Evolutionary conservation across 495 filamentous ascomycete genomes (phyloP), one percentile per base, ranked within the genome.

Genomic region (Daldinia grandis): DNA sequence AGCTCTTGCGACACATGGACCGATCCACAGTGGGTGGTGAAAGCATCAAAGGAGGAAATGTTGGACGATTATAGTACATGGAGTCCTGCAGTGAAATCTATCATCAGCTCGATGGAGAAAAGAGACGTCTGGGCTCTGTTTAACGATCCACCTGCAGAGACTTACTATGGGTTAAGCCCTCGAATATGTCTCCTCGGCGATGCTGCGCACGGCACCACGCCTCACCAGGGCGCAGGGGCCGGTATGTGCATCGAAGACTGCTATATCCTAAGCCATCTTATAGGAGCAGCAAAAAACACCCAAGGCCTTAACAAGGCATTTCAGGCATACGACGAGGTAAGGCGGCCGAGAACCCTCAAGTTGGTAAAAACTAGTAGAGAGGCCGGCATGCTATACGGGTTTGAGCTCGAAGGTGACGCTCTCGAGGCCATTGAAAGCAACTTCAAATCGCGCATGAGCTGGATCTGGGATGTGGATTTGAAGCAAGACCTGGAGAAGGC

Each of bases 191-290:
- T 92, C 2, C 77, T 91, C 0, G 90, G 91, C 1, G 90, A 92
- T 68, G 90, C 90, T 0, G 90, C 90, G 0, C 91, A 92, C 67
- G 89, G 90, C 0, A 84, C 85, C 0, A 91, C 89, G 3, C 91
- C 90, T 0, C 89, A 92, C 71, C 89, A 92, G 68, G 90, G 89
- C 8, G 82, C 89, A 1, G 90, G 90, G 0, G 89, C 89, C 0
- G 89, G 90, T 0, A 86, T 89, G 78, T 87, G 88, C 3, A 86
- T 92, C 33, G 90, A 92, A 72, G 90, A 92, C 77, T 85, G 88
- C 5, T 84, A 84, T 53, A 81, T 91, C 12, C 78, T 92, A 1
- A 80, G 84, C 12, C 80, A 82, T n/a, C 72, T 92, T 0, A 76
- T 92, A 1, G 82, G 81, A 9, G 80, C 87, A 54, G 76, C 84